Evolutionary conservation across 2,329 filamentous ascomycete species (phyloP).

Genomic region (Elsinoe fawcettii): DNA sequence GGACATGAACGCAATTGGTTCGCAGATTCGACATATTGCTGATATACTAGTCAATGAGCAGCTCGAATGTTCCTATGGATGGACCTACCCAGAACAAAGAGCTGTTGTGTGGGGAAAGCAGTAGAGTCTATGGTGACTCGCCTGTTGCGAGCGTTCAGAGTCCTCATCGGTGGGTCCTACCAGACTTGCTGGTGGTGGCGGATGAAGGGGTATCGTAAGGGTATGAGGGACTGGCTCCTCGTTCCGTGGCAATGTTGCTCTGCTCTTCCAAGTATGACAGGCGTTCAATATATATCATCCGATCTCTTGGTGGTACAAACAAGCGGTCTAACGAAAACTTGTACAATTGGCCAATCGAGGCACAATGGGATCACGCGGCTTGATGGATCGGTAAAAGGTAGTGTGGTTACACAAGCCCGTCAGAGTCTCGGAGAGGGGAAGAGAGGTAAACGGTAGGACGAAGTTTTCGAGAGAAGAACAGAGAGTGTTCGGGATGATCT

Average conservation of each 20-base stretch:
- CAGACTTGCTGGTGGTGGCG: background rate
- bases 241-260: conserved; percentile 6
- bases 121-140: conserved; percentile 21
- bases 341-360: background rate
- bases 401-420: conserved; percentile 6
- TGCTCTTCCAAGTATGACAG: background rate
- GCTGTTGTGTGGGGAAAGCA: conserved; percentile 50
- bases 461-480: background rate
- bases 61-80: background rate
- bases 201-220: background rate
- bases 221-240: background rate
- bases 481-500: background rate
- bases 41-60: background rate
- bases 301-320: conserved; percentile 7
- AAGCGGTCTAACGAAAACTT: conserved; percentile 4
- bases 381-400: background rate
- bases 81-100: conserved; percentile 47
- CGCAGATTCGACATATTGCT: conserved; percentile 93
- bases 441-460: background rate
- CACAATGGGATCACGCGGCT: conserved; percentile 4
- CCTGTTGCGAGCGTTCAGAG: background rate
- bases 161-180: conserved; percentile 3
- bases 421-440: background rate
- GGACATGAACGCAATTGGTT: conserved; percentile 98
- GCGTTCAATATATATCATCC: conserved; percentile 7